Base-by-base conservation (phyloP, 2,329 filamentous ascomycete species). In the Alternaria atra region DNA sequence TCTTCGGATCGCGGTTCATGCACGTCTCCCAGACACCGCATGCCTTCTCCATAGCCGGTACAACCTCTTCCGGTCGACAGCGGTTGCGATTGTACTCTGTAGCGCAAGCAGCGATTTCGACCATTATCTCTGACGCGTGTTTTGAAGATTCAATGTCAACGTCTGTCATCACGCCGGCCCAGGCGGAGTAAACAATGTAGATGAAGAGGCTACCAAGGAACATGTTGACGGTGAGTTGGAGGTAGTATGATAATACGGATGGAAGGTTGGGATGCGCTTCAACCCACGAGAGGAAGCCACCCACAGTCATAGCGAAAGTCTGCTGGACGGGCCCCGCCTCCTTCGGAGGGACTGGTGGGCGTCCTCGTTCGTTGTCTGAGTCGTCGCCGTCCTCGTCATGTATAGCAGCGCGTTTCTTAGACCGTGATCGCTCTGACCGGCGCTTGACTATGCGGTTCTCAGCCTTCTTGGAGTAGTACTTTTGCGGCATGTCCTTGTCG, bases 21-120 rank as follows among this genome's bases (percentile, higher is more conserved):
- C 95, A 98, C 32, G 87, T 83, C 65, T 90, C 89, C 94, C 94
- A 98, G 63, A 90, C 87, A 34, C 89, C 86, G 77, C 95, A 99
- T 4, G 90, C 82, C 0, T 80, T 80, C 63, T 90, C 86, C 69
- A 98, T 83, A 0, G 91, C 92, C 0, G 94, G 94, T 4, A 91
- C 80, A 13, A 90, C 86, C 17, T 85, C 85, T 3, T 86, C 84
- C 0, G 85, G 86, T 1, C 85, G 86, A 77, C 95, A 99, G 37
- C 85, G 84, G 73, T 99, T 99, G 48, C 88, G 84, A 2, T 85
- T 82, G 77, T 91, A 99, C 65, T 94, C 85, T 39, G 87, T 86
- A 2, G 87, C 85, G 76, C 95, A 99, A 6, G 84, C 82, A 1
- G 87, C 85, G 77, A 95, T 95, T 65, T 93, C 88, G 10, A 87